Base-by-base conservation (phyloP, 352 stramenopile species). In the Pythium apleroticum region DNA sequence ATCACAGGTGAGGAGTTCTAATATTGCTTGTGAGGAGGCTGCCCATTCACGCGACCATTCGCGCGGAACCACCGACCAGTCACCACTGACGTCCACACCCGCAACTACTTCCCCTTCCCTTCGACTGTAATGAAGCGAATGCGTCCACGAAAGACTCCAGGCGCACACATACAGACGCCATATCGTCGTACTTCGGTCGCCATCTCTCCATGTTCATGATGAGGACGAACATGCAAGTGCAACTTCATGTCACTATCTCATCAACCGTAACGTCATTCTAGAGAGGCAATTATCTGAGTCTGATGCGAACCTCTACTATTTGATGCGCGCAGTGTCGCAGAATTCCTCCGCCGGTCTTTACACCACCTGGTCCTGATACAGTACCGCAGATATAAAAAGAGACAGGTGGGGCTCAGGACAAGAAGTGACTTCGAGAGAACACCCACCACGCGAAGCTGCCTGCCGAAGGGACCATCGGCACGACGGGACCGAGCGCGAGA, bases 181-280 rank as follows among this genome's bases (percentile, higher is more conserved):
- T 22, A 46, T 46, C 43, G 5, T 25, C 43, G 8, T 27, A 4
- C n/a, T 14, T 50, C n/a, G n/a, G n/a, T n/a, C n/a, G n/a, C n/a
- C n/a, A n/a, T 50, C 43, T 17, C n/a, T 50, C 43, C 43, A 50
- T 50, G 6, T 22, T 46, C 15, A 41, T 41, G 33, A 33, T 43
- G 35, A 4, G 5, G 12, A 17, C 4, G 43, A 50, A 15, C 27
- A 25, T 11, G 17, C 19, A 67, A 67, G 52, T 67, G 52, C 60
- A 67, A 67, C 60, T 46, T 61, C 52, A 60, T 67, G 60, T 60
- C 60, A 67, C 41, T 67, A 55, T 50, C 19, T n/a, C 43, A 9
- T 3, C 43, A 15, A 4, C 2, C 4, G 8, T 10, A 14, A 5
- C 52, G 61, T 62, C 53, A 68, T 22, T 63, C 14, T 43, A 49